These are phyloP conservation scores for Crithidia acanthocephali DNA, from an alignment of 208 protist genomes.

Conservation along the genomic window DNA sequence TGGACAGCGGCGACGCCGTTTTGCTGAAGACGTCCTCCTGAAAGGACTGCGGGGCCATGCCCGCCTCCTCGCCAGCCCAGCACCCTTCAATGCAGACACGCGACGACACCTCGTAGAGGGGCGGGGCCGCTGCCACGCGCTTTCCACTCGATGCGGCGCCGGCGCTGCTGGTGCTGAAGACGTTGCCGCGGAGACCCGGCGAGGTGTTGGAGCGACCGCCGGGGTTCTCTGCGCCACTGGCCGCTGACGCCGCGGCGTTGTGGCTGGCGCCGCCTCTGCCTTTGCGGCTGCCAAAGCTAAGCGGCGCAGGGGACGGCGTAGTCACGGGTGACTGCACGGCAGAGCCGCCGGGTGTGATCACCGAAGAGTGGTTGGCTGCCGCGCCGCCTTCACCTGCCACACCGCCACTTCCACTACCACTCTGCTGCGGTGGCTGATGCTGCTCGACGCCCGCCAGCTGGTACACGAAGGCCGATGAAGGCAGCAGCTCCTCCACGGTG, in stretches of 20 bases:
- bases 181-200: neutral
- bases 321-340: neutral
- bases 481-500: slow-evolving; percentile 30
- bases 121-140: slow-evolving; percentile 9
- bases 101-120: slow-evolving; percentile 33
- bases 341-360: neutral
- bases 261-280: neutral
- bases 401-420: neutral
- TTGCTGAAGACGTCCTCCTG: neutral
- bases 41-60: neutral
- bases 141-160: slow-evolving; percentile 3
- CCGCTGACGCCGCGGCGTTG: neutral
- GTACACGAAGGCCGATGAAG: slow-evolving; percentile 21
- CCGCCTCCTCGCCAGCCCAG: slow-evolving; percentile 16
- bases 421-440: too few species aligned
- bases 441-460: slow-evolving; percentile 18
- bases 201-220: slow-evolving; percentile 3
- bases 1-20: neutral
- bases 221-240: neutral
- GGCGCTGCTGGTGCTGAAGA: neutral
- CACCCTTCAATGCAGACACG: slow-evolving; percentile 28
- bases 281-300: neutral
- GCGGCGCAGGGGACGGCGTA: neutral
- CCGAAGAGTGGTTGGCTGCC: neutral
- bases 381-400: too few species aligned